Evolutionary conservation across 2,329 filamentous ascomycete genomes (phyloP), one percentile per base, ranked within the genome.

Genomic region (Leptographium procerum): DNA sequence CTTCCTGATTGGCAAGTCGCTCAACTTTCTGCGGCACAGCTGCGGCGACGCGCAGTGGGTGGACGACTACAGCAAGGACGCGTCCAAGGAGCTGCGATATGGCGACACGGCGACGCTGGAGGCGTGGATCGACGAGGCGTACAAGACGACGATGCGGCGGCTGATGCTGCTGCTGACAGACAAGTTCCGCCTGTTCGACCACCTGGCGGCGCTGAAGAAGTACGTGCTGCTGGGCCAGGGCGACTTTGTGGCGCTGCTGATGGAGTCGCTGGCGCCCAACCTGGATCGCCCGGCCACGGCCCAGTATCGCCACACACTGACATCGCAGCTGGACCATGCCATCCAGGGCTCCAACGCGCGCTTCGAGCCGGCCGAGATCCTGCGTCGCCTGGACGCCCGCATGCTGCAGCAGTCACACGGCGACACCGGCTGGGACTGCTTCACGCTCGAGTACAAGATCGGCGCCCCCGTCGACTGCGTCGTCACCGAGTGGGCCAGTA

Each of bases 361-460:
- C 70, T 95, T 91, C 69, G 94, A 99, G 71, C 88, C 88, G 4
- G 83, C 89, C 1, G 95, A 99, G 68, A 91, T 99, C 6, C 82
- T 99, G 31, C 85, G 90, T 6, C 84, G 94, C 13, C 81, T 99
- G 4, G 94, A 99, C 71, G 92, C 94, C n/a, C 88, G 95, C 61
- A 97, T 99, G 92, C 80, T 99, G 47, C 92, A 97, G 73, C 81
- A 97, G 7, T 95, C 88, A 10, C 91, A 96, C 66, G 94, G 94
- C 56, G 94, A 99, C 66, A 97, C 96, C 57, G 94, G 94, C 55
- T 99, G 94, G 94, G 94, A 99, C 69, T 96, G 95, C 69, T 99
- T 99, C 73, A 99, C 94, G 0, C 83, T 99, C 10, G 95, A 99
- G 70, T 99, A 99, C 75, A 96, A 97, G 70, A 94, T 99, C 65